Base-by-base conservation (phyloP, 2,329 filamentous ascomycete genomes). In the Aspergillus tanneri region DNA sequence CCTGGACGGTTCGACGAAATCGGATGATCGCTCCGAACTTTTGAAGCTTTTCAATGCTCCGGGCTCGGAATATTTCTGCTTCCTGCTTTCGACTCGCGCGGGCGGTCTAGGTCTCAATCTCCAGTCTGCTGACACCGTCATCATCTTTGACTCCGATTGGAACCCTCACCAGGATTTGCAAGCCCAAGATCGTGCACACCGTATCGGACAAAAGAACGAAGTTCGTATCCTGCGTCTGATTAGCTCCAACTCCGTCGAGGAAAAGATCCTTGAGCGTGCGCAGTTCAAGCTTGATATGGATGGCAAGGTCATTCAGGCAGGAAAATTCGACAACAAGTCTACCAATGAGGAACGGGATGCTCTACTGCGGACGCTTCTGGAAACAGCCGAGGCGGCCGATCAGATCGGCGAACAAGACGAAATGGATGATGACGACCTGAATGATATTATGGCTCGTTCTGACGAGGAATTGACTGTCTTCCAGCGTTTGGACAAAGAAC, bases 61-160 rank as follows among this genome's bases (percentile, higher is more conserved):
- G 0, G 71, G 87, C 55, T 99, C 93, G 5, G 87, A 89, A 4
- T 97, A 96, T 71, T 96, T 97, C 71, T 95, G 95, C 75, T 99
- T 99, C 77, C 73, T 99, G 70, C 82, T 99, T n/a, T 99, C 93
- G 3, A 99, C 93, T 19, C 92, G 93, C 78, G 93, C 93, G 53
- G 93, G 93, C 85, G 93, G 93, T 82, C 81, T 99, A 9, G 93
- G 93, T 80, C 81, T 99, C 58, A 99, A 99, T 65, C 72, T 99
- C 69, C 93, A 99, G 72, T 96, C 92, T 37, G 93, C 93, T 34
- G 93, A 99, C 71, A 99, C 93, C 1, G 93, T 99, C 75, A 96
- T 99, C 72, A 99, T 99, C 65, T 99, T 96, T 73, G 93, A 99
- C 67, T 99, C 93, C 0, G 93, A 99, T 75, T 99, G 93, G 93